Conservation (phyloP, 2,329 filamentous ascomycete species). For the Microdochium trichocladiopsis region DNA sequence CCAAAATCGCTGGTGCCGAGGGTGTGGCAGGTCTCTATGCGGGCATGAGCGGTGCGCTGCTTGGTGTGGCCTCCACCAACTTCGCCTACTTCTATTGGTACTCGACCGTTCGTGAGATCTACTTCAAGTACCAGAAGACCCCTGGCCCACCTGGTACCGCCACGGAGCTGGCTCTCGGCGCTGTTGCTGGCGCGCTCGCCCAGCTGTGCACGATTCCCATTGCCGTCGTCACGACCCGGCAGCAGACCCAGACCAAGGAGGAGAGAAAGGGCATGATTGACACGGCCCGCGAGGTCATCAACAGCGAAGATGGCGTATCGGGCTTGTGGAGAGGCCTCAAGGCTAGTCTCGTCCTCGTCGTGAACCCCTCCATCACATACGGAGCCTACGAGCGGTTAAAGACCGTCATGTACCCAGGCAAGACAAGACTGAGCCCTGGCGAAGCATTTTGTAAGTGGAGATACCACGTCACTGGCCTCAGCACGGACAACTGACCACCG, state of each 20-base stretch:
- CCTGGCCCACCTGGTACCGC: slow-evolving; percentile 62
- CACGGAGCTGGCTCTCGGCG: slow-evolving; percentile 77
- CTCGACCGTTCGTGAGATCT: slow-evolving; percentile 75
- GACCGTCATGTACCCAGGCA: slow-evolving; percentile 69
- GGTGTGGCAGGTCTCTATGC: slow-evolving; percentile 79
- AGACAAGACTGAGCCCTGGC: slow-evolving; percentile 66
- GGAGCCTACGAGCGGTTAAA: slow-evolving; percentile 90
- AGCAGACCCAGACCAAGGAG: slow-evolving; percentile 82
- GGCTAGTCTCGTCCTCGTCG: slow-evolving; percentile 88
- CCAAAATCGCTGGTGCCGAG: slow-evolving; percentile 74
- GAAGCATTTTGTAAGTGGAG: slow-evolving; percentile 79
- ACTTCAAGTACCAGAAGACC: slow-evolving; percentile 53
- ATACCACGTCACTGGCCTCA: neutral
- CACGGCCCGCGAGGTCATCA: slow-evolving; percentile 81
- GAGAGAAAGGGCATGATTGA: slow-evolving; percentile 83
- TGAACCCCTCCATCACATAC: slow-evolving; percentile 97
- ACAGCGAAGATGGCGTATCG: slow-evolving; percentile 81
- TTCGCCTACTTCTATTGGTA: slow-evolving; percentile 99
- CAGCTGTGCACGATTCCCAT: slow-evolving; percentile 97
- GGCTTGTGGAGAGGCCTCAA: slow-evolving; percentile 95
- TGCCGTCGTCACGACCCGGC: slow-evolving; percentile 88
- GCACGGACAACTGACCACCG: neutral
- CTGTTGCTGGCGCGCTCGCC: slow-evolving; percentile 80
- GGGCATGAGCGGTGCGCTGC: slow-evolving; percentile 76
- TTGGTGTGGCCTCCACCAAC: slow-evolving; percentile 94